These are phyloP conservation scores for Lolium multiflorum DNA, from an alignment of 176 grass and related monocot genomes.

Conservation along the genomic window DNA sequence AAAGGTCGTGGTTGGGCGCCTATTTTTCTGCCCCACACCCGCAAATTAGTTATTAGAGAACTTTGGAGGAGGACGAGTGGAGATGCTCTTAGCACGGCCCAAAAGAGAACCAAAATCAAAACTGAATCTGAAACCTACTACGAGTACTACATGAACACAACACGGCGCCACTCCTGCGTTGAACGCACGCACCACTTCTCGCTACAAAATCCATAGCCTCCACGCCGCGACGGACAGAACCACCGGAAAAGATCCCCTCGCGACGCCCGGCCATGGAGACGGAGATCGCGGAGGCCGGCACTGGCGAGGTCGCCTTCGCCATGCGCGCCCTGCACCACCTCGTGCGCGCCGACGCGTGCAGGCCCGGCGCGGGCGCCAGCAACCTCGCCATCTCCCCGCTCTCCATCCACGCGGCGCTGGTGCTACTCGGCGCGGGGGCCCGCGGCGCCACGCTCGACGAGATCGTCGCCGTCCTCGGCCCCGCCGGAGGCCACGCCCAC, in stretches of 20 bases:
- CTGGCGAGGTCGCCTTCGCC: conserved; percentile 33
- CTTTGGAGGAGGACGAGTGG: no score
- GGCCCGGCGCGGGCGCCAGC: not conserved
- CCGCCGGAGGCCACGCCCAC: conserved; percentile 22
- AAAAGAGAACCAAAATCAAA: no score
- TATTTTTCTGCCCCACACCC: no score
- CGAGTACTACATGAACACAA: no score
- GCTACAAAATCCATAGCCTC: no score
- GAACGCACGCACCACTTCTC: no score
- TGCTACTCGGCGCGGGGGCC: conserved; percentile 47
- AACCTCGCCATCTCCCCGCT: conserved; percentile 54
- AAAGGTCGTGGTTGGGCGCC: no score
- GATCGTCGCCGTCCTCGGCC: conserved; percentile 57
- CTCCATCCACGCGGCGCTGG: conserved; percentile 47
- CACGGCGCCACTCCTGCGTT: no score
- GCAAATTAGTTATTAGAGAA: no score
- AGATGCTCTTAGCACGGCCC: no score
- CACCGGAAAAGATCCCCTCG: not conserved
- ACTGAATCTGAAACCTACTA: no score
- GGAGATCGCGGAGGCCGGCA: conserved; percentile 6
- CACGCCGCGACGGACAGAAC: no score
- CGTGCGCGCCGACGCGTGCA: not conserved
- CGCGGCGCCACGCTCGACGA: conserved; percentile 41
- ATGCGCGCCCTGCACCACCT: conserved; percentile 38
- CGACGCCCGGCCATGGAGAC: conserved; percentile 5